Conservation (phyloP, 2,329 filamentous ascomycete genomes). For the Elsinoe australis region DNA sequence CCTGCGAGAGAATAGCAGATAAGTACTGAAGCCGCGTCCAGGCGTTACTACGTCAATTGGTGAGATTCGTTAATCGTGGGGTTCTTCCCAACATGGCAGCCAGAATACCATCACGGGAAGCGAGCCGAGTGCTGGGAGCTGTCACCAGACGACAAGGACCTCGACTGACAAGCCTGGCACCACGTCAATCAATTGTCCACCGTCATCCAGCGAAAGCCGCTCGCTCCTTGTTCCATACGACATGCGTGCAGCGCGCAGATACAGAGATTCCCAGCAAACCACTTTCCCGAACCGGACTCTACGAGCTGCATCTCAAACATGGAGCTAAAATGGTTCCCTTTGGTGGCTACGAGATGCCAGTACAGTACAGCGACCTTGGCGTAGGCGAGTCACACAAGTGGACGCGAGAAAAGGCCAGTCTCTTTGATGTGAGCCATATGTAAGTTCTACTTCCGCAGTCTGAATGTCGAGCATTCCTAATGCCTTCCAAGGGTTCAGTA, state of each 20-base stretch:
- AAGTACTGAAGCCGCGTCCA: no score
- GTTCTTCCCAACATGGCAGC: neutral
- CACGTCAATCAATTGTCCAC: neutral
- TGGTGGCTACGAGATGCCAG: constrained; percentile 84
- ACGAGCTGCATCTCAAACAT: constrained; percentile 67
- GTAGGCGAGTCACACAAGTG: constrained; percentile 82
- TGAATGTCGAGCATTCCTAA: neutral
- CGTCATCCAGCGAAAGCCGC: neutral
- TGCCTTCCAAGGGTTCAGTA: constrained; percentile 59
- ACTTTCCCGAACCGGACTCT: constrained; percentile 61
- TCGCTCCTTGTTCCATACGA: constrained; percentile 3
- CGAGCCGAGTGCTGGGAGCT: neutral
- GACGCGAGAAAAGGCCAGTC: constrained; percentile 76
- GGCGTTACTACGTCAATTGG: neutral
- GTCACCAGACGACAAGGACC: neutral
- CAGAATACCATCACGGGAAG: constrained; percentile 8
- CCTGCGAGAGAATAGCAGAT: no score
- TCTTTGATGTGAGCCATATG: constrained; percentile 98
- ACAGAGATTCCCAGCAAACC: constrained; percentile 24
- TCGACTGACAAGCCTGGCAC: neutral
- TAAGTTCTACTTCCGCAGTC: constrained; percentile 34
- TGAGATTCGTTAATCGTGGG: neutral
- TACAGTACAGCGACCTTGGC: constrained; percentile 72
- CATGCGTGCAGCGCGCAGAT: constrained; percentile 6
- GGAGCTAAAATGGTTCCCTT: constrained; percentile 97